A percentile compares a stretch with the other conserved stretches of the same genome.
Conservation (phyloP, 2,329 filamentous ascomycete genomes). For the Nothophaeocryptopus gaeumannii region DNA sequence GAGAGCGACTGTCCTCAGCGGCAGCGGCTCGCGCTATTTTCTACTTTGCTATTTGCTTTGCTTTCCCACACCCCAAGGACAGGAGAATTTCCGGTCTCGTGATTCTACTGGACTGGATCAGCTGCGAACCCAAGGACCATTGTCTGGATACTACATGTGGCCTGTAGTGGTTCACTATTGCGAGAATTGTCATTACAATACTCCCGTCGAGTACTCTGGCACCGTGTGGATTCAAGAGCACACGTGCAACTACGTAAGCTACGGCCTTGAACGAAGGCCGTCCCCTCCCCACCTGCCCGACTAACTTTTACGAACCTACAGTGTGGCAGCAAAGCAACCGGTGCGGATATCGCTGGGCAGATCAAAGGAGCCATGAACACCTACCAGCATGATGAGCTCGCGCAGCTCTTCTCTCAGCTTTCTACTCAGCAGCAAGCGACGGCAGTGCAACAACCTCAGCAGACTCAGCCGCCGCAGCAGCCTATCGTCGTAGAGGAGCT, state of each 20-base stretch:
- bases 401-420: constrained; percentile 68
- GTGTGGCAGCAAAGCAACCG: constrained; percentile 43
- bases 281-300: constrained; percentile 11
- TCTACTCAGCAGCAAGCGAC: constrained; percentile 51
- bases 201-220: constrained; percentile 41
- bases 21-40: constrained; percentile 5
- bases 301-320: constrained; percentile 31
- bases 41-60: constrained; percentile 12
- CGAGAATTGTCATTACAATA: constrained; percentile 31
- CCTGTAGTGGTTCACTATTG: constrained; percentile 34
- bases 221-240: constrained; percentile 46
- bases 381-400: constrained; percentile 76
- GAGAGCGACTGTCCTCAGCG: constrained; percentile 12
- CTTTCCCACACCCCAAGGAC: neutral
- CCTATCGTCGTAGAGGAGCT: constrained; percentile 16
- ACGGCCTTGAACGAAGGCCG: constrained; percentile 22
- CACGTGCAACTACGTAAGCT: constrained; percentile 47
- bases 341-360: constrained; percentile 46
- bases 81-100: neutral
- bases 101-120: neutral
- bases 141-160: constrained; percentile 20
- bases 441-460: constrained; percentile 25
- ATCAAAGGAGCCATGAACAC: constrained; percentile 43
- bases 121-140: neutral
- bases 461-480: constrained; percentile 10